Conservation (phyloP, 352 stramenopile species). For the Globisporangium abappressorium region DNA sequence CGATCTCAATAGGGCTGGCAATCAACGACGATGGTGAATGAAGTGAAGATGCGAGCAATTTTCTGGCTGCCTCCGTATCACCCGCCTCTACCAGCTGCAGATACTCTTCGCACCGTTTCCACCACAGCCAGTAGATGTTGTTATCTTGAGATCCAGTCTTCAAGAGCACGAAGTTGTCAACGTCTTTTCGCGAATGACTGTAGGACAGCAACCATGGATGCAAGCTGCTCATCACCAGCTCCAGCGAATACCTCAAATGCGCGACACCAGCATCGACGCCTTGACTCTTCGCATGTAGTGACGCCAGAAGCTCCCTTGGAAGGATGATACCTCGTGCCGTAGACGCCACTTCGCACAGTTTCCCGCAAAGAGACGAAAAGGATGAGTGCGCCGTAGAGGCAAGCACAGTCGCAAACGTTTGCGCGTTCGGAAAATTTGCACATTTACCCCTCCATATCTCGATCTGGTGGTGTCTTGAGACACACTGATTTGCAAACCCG, state of each 20-base stretch:
- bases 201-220: constrained; percentile 42
- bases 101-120: constrained; percentile 24
- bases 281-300: constrained; percentile 28
- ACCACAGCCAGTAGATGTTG: constrained; percentile 52
- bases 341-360: constrained; percentile 15
- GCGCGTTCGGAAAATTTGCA: constrained; percentile 19
- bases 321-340: constrained; percentile 7
- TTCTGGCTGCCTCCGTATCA: background rate
- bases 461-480: constrained; percentile 50
- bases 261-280: constrained; percentile 32
- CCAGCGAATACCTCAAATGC: constrained; percentile 25
- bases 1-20: background rate
- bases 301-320: constrained; percentile 22
- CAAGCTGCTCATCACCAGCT: constrained; percentile 27
- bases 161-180: constrained; percentile 35
- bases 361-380: constrained; percentile 22
- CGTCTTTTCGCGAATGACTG: constrained; percentile 27
- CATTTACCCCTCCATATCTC: constrained; percentile 33
- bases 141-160: constrained; percentile 22
- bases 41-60: constrained; percentile 4
- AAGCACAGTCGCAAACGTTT: constrained; percentile 3
- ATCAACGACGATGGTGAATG: background rate
- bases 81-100: constrained; percentile 1
- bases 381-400: constrained; percentile 14
- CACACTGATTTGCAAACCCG: constrained; percentile 44